Evolutionary conservation across 1,139 yeast species (phyloP).

Genomic region (Pichia cactophila): DNA sequence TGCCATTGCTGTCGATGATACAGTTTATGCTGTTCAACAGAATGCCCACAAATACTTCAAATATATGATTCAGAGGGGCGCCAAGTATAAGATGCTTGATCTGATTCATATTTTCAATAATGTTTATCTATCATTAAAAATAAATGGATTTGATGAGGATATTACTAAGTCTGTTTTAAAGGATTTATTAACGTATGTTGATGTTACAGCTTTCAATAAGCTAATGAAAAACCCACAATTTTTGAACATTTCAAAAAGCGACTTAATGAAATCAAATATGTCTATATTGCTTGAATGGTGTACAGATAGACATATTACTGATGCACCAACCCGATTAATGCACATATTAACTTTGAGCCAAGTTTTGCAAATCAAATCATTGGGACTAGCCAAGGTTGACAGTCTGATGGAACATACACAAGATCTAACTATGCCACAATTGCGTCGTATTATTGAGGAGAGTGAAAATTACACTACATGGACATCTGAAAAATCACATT

Average conservation of each 20-base stretch:
- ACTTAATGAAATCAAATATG: conserved; percentile 89
- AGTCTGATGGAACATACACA: conserved; percentile 90
- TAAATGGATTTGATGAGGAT: conserved; percentile 77
- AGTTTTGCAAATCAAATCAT: conserved; percentile 81
- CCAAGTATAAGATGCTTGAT: conserved; percentile 89
- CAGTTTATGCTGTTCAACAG: conserved; percentile 82
- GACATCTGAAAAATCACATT: background rate
- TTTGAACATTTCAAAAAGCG: conserved; percentile 93
- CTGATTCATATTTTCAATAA: conserved; percentile 79
- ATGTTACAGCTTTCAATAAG: conserved; percentile 91
- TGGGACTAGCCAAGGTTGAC: conserved; percentile 77
- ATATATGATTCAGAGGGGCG: conserved; percentile 56
- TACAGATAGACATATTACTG: conserved; percentile 84
- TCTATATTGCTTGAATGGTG: conserved; percentile 98
- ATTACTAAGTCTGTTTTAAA: conserved; percentile 81
- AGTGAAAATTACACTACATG: conserved; percentile 27
- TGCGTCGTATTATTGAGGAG: conserved; percentile 66
- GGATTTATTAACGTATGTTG: conserved; percentile 77
- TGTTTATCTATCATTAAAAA: conserved; percentile 88
- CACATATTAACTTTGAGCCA: conserved; percentile 92
- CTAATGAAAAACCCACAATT: conserved; percentile 88
- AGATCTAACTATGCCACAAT: conserved; percentile 84
- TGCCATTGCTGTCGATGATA: conserved; percentile 88
- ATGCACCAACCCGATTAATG: conserved; percentile 77
- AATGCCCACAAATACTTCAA: conserved; percentile 66